Percentiles rank a stretch among this genome's conserved stretches.
Evolutionary conservation across 140 eudicot species (phyloP).

Genomic region (Senecio squalidus): DNA sequence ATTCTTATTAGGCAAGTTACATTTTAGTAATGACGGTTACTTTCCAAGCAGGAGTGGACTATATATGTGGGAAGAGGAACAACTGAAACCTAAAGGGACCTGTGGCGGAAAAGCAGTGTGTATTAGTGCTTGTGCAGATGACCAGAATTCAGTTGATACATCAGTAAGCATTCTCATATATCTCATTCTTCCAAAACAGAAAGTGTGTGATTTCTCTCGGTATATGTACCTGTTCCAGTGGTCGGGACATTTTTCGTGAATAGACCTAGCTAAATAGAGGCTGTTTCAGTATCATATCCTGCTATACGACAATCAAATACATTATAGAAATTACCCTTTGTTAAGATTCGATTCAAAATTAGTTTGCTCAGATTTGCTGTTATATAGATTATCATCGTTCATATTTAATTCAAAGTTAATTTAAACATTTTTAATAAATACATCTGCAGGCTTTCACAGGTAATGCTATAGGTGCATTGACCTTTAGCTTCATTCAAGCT

Average conservation of each 20-base stretch:
- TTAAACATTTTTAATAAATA: not conserved
- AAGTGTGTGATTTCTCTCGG: no score
- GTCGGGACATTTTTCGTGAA: no score
- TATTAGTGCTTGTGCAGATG: constrained; percentile 71
- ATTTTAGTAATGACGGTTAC: not conserved
- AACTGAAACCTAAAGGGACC: constrained; percentile 49
- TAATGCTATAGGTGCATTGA: constrained; percentile 62
- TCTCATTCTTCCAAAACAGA: no score
- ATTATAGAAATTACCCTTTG: no score
- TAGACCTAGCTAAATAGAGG: no score
- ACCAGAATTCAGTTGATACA: constrained; percentile 56
- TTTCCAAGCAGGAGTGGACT: constrained; percentile 39
- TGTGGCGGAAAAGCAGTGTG: constrained; percentile 65
- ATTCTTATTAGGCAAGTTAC: no score
- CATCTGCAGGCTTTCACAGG: constrained; percentile 62
- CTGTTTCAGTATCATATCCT: no score
- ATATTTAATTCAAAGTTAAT: not conserved
- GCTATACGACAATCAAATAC: no score
- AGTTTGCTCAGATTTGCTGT: not conserved
- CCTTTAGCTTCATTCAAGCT: constrained; percentile 67
- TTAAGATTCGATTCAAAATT: no score
- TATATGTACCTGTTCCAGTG: no score
- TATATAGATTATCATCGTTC: not conserved
- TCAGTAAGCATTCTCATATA: constrained; percentile 31
- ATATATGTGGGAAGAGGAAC: constrained; percentile 50